Evolutionary conservation across 352 stramenopile genomes (phyloP), one percentile per base, ranked within the genome.

Genomic region (Phytophthora sp.): DNA sequence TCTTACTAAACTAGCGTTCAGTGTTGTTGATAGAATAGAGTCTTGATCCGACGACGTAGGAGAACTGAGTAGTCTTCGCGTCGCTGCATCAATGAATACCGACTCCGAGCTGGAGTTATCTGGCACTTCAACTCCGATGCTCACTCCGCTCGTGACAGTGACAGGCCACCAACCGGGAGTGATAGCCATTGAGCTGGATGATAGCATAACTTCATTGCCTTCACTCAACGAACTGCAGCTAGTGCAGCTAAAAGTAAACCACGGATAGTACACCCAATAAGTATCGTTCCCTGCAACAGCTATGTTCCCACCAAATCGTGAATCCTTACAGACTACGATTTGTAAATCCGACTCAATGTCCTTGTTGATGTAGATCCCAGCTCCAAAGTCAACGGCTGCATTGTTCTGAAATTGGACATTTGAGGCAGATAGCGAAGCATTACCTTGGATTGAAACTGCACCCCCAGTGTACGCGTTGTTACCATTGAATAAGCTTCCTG

Each of bases 131-230:
- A 73, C 32, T 2, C 74, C 71, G 17, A 91, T 27, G 21, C 69
- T 77, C 3, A 92, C 82, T 18, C 81, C 84, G 48, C 81, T 91
- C 1, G 76, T 91, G 2, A 89, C 82, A n/a, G 17, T 72, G 0
- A 27, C 7, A 4, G 84, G 84, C 84, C 84, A 91, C 79, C 79
- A 91, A 4, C 79, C 84, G 2, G 48, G 12, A 0, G 63, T 74
- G 9, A 91, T 74, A 6, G 13, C 39, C 12, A 66, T 72, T 1
- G 81, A 70, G 53, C 78, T 90, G 4, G 77, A 86, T 15, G 72
- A 59, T 2, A 82, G 59, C 3, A 26, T 28, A 2, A 77, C 17
- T 1, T 27, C 20, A 0, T 41, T 24, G 7, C 11, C 28, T 1
- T 53, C 49, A 5, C 42, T 53, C 0, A 31, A 34, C 26, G 61